Evolutionary conservation across 2,329 filamentous ascomycete species (phyloP).

Genomic region (Cladophialophora carrionii): DNA sequence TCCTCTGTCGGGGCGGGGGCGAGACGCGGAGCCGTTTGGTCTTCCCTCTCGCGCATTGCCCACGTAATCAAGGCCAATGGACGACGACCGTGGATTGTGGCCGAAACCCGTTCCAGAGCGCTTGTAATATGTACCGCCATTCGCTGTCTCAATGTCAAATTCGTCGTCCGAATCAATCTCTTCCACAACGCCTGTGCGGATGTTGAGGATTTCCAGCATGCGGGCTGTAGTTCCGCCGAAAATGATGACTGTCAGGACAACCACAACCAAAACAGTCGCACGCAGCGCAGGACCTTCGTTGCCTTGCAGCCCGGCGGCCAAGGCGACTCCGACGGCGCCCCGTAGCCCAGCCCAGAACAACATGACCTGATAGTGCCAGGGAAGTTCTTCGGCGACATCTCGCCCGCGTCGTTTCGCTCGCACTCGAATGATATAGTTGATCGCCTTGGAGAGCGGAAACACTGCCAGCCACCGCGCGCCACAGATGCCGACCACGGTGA

Average conservation of each 20-base stretch:
- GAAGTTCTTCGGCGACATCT: constrained; percentile 82
- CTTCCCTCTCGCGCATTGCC: constrained; percentile 45
- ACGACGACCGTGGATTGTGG: constrained; percentile 70
- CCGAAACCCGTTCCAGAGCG: constrained; percentile 76
- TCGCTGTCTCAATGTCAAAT: constrained; percentile 87
- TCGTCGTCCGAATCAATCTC: constrained; percentile 98
- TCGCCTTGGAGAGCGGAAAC: constrained; percentile 83
- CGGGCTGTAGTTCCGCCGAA: constrained; percentile 96
- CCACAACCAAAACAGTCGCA: constrained; percentile 95
- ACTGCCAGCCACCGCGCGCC: constrained; percentile 90
- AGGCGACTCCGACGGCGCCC: constrained; percentile 90
- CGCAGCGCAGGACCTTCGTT: constrained; percentile 80
- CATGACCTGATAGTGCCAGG: constrained; percentile 98
- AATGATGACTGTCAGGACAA: constrained; percentile 97
- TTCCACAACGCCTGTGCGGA: constrained; percentile 92
- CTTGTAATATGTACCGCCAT: constrained; percentile 75
- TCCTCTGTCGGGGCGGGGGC: constrained; percentile 45
- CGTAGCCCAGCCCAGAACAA: constrained; percentile 98
- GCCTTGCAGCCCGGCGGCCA: constrained; percentile 84
- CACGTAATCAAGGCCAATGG: constrained; percentile 58
- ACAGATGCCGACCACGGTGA: constrained; percentile 89
- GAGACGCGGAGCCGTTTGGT: constrained; percentile 38
- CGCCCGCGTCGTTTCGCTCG: constrained; percentile 74
- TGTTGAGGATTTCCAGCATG: constrained; percentile 97
- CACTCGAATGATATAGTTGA: constrained; percentile 92